Base-by-base conservation (phyloP, 2,329 filamentous ascomycete genomes). In the Talaromyces marneffei region DNA sequence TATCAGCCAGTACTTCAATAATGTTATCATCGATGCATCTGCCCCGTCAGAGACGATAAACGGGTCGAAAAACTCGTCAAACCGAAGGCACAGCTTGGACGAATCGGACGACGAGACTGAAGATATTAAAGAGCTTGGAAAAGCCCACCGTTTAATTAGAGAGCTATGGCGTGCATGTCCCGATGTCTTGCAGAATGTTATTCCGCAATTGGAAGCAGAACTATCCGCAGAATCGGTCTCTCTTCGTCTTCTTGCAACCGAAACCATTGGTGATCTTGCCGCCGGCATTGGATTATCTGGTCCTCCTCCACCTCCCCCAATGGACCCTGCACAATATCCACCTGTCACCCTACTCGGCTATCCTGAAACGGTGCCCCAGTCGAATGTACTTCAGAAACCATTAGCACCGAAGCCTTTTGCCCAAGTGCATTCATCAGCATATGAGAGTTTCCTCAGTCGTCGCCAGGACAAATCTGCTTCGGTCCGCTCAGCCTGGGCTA, bases 91-190 rank as follows among this genome's bases (percentile, higher is more conserved):
- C 60, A 83, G 83, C 63, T 79, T 81, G 18, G 84, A 84, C 27
- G 87, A 88, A 20, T 83, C 80, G 0, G 84, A 89, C 62, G 86
- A 88, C 54, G 85, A 90, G 58, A 90, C 93, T 54, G 86, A 92
- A 18, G 93, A 97, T 69, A 79, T 97, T 58, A 89, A 89, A 70
- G 93, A 97, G 72, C 83, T 96, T 60, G 85, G 85, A 63, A 97
- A 97, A 75, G 93, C 93, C 1, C 94, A 99, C 77, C 83, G 87
- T 54, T 82, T 99, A 39, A 85, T 99, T 44, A 86, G 92, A 60
- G 94, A 99, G 75, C 82, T 99, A 18, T 99, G 95, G 93, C 87
- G 92, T 65, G 92, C 93, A 52, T 90, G 90, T 37, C 92, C 95
- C 0, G 84, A 88, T 31, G 90, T 97, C 29, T 83, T 99, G 18